Evolutionary conservation across 2,329 filamentous ascomycete genomes (phyloP).

Genomic region (Ceratocystis huliohia): DNA sequence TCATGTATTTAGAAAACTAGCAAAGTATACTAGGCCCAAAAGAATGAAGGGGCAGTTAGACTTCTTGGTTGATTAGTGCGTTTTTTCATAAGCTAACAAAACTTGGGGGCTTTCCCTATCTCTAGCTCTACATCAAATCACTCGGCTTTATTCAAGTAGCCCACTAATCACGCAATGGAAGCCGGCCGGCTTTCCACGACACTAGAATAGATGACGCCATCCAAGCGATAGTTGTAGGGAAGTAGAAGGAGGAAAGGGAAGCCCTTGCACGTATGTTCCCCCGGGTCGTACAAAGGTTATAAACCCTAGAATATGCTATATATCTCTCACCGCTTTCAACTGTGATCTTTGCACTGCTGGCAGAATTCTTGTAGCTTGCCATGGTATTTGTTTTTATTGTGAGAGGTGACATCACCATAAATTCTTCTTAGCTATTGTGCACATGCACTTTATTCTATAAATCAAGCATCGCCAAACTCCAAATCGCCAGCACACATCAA

Average conservation of each 20-base stretch:
- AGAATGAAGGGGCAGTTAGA: too few species aligned
- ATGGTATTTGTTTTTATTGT: not conserved
- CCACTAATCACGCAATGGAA: not conserved
- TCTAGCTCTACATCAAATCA: too few species aligned
- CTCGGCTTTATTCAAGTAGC: too few species aligned
- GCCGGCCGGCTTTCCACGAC: not conserved
- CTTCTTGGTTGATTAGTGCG: too few species aligned
- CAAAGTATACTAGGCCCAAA: too few species aligned
- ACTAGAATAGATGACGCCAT: not conserved
- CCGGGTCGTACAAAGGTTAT: not conserved
- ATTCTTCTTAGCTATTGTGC: not conserved
- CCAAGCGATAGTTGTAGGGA: not conserved
- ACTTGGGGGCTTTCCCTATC: too few species aligned
- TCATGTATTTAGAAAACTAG: too few species aligned
- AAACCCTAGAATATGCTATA: not conserved
- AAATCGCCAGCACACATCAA: too few species aligned
- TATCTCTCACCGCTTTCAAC: not conserved
- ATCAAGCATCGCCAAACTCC: not conserved
- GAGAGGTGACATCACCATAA: not conserved
- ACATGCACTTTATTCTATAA: not conserved
- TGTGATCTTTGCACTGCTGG: not conserved
- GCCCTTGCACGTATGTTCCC: too few species aligned
- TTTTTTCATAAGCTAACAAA: too few species aligned
- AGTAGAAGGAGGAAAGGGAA: not conserved
- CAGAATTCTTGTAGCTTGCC: not conserved